These are phyloP conservation scores for Penicillium ochrochloron DNA, from an alignment of 495 filamentous ascomycete genomes.

Conservation along the genomic window DNA sequence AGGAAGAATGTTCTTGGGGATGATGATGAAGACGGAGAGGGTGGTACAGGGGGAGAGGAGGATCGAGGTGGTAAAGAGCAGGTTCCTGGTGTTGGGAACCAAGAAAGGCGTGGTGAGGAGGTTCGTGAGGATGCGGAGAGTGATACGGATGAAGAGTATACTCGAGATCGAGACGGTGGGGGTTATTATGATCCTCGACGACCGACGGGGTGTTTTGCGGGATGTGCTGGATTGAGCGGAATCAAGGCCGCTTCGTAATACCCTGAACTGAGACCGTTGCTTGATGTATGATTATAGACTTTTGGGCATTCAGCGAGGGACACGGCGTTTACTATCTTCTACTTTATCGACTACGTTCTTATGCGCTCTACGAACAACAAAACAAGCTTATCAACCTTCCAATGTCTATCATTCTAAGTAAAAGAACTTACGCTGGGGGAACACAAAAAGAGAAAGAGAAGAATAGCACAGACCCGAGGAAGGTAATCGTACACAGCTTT, in stretches of 20 bases:
- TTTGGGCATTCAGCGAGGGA: not conserved
- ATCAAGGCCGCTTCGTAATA: conserved; percentile 17
- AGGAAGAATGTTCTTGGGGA: conserved; percentile 52
- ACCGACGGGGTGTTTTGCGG: conserved; percentile 55
- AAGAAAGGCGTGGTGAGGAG: conserved; percentile 4
- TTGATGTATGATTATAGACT: not conserved
- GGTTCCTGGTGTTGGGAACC: not conserved
- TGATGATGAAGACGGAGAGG: conserved; percentile 38
- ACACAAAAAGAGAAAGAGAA: conserved; percentile 6
- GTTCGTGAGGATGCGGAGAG: conserved; percentile 39
- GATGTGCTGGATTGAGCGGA: conserved; percentile 37
- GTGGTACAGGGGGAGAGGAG: conserved; percentile 16
- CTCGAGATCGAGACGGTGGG: conserved; percentile 39
- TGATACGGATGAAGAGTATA: conserved; percentile 53
- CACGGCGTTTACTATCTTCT: conserved; percentile 9
- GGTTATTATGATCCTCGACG: conserved; percentile 57
- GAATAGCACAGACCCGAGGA: conserved; percentile 19
- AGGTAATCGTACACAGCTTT: conserved; percentile 49
- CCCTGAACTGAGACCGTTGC: not conserved
- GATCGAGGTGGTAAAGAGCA: not conserved
- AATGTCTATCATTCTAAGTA: conserved; percentile 20
- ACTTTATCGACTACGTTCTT: not conserved
- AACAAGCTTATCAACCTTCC: conserved; percentile 8
- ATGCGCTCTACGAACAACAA: not conserved
- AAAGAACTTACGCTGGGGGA: conserved; percentile 28